These are phyloP conservation scores for Scutellaria barbata DNA, from an alignment of 257 asterid species.

Conservation along the genomic window DNA sequence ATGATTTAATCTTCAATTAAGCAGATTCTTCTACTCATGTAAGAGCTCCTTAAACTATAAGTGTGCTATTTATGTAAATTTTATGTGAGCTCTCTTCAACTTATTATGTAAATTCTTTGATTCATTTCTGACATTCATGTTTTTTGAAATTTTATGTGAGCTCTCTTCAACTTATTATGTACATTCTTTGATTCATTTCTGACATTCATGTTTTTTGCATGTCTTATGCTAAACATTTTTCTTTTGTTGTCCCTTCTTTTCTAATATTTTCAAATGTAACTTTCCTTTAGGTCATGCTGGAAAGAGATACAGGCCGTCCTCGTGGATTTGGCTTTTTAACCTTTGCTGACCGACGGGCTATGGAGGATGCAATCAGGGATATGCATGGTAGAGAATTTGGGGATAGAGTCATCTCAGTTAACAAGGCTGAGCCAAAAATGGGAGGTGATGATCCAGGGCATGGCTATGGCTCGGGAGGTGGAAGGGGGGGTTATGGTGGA, in stretches of 20 bases:
- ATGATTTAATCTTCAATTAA: conserved; percentile 44
- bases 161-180: conserved; percentile 7
- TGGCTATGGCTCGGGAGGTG: conserved; percentile 73
- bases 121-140: background rate
- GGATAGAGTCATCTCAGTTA: conserved; percentile 88
- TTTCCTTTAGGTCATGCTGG: conserved; percentile 76
- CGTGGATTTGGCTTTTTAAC: conserved; percentile 98
- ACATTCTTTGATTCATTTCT: background rate
- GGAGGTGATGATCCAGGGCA: conserved; percentile 72
- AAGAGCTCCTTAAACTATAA: conserved; percentile 44
- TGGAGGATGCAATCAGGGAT: conserved; percentile 96
- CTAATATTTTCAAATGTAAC: conserved; percentile 16
- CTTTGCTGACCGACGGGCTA: conserved; percentile 84
- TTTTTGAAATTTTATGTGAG: background rate
- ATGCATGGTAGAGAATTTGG: conserved; percentile 96
- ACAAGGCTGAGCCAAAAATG: conserved; percentile 91
- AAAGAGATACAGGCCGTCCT: conserved; percentile 96
- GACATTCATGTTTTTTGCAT: background rate
- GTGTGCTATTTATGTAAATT: conserved; percentile 21
- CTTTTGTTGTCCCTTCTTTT: background rate
- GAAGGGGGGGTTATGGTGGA: conserved; percentile 64
- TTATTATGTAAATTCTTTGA: background rate
- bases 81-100: conserved; percentile 6
- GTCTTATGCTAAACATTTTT: background rate
- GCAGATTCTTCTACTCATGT: conserved; percentile 46